Base-by-base conservation (phyloP, 139 green algal species). In the Astrephomene gubernaculifera region DNA sequence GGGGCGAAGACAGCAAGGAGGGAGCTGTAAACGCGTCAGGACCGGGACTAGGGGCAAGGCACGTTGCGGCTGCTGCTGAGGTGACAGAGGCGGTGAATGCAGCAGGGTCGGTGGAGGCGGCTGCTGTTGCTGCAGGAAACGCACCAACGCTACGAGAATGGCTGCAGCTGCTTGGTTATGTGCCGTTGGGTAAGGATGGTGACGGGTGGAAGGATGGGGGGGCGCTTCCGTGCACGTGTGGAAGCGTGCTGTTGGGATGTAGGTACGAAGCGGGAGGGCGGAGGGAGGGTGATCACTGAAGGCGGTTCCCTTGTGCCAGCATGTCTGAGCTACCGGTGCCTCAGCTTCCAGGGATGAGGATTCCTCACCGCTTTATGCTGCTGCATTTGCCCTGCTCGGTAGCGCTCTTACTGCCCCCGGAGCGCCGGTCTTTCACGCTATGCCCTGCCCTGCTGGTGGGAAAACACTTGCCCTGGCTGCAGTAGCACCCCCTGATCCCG, bases 81-180 rank as follows among this genome's bases (percentile, higher is more conserved):
- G 19, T 41, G 8, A 39, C 61, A n/a, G 36, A 17, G 36, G 38
- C 12, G 36, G 67, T 38, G 67, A 38, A 31, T 27, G 25, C 27
- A 2, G 44, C 45, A 8, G 71, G 35, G 35, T 49, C 21, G 24
- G 31, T 22, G 31, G 72, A 53, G 31, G 49, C 33, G n/a, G 52
- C 54, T 35, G 29, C n/a, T 31, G 60, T 22, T 14, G 60, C 60
- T 17, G 60, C 60, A 31, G 29, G 60, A 17, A 17, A 57, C 64
- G 25, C 33, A 2, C 8, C 64, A 35, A 25, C 63, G 41, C 63
- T 85, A 33, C 63, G 64, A 2, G 12, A 4, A 6, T 85, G 79
- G 79, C 61, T 85, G 33, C 63, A 85, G 79, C 27, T 31, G 31
- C 44, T 68, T 31, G 63, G 64, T 31, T 85, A 76, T 64, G 29